A percentile compares a stretch with the other conserved stretches of the same genome.
These are phyloP conservation scores for Tulasnella sp. DNA, from an alignment of 768 basidiomycete species.

Conservation along the genomic window DNA sequence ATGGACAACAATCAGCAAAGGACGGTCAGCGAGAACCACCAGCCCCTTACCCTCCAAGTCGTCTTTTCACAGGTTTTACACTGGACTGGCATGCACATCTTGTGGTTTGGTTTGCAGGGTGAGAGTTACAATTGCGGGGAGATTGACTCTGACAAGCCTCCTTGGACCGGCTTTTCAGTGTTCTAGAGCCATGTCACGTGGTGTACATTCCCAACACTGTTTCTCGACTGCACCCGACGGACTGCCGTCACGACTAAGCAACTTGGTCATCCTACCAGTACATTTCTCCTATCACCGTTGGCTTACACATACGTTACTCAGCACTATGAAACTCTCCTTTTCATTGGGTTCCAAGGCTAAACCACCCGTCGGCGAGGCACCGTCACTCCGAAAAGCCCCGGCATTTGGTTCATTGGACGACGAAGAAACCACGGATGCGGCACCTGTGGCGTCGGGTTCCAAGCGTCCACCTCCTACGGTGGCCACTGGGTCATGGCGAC, in stretches of 20 bases:
- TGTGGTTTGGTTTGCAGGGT: too few species aligned
- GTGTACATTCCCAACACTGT: not conserved
- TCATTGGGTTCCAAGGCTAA: conserved; percentile 48
- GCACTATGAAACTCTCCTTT: conserved; percentile 71
- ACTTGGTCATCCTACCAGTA: not conserved
- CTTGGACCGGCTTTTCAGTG: too few species aligned
- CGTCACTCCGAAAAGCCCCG: conserved; percentile 44
- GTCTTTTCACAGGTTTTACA: conserved; percentile 9
- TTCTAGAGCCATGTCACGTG: too few species aligned
- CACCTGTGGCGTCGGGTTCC: conserved; percentile 35
- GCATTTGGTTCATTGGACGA: conserved; percentile 48
- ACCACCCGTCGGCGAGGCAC: conserved; percentile 36
- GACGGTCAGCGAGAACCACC: not conserved
- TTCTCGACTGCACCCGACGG: not conserved
- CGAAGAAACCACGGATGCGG: conserved; percentile 51
- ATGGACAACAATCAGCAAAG: not conserved
- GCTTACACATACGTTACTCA: too few species aligned
- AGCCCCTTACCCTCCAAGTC: conserved; percentile 8
- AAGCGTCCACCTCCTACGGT: conserved; percentile 41
- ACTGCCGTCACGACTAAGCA: not conserved
- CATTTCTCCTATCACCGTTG: not conserved
- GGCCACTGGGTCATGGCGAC: conserved; percentile 41
- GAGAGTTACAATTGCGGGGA: too few species aligned
- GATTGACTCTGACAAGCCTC: too few species aligned
- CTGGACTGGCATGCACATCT: conserved; percentile 9